Conservation (phyloP, 2,329 filamentous ascomycete genomes). For the Fusarium longipes region DNA sequence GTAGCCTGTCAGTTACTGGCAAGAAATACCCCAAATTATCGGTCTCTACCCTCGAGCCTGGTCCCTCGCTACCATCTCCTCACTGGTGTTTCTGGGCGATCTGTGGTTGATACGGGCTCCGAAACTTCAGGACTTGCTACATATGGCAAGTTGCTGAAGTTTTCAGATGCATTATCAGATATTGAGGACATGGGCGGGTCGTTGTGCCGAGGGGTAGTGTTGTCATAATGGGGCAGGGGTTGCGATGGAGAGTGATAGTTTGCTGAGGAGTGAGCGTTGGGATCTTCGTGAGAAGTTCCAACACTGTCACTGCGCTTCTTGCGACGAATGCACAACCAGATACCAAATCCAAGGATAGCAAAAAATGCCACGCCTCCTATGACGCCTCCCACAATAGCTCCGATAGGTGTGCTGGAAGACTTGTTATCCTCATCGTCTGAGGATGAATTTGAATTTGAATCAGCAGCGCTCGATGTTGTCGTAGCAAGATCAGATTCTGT, state of each 20-base stretch:
- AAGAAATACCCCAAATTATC: background rate
- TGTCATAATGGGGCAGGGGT: background rate
- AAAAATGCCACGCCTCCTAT: background rate
- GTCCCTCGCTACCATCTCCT: background rate
- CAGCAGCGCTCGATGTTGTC: too few relatives aligned
- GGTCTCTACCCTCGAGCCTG: background rate
- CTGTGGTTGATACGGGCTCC: background rate
- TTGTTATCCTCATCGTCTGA: background rate
- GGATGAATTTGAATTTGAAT: background rate
- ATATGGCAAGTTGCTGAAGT: background rate
- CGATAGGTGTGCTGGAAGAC: background rate
- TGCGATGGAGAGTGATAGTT: background rate
- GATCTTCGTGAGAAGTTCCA: background rate
- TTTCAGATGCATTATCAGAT: background rate
- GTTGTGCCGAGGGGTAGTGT: background rate
- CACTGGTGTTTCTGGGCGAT: background rate
- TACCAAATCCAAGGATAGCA: background rate
- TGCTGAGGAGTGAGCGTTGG: background rate
- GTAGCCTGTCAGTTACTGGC: too few relatives aligned
- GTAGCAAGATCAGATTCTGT: background rate
- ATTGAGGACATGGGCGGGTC: background rate
- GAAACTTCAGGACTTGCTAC: background rate
- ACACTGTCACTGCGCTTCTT: background rate
- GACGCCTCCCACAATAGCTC: background rate
- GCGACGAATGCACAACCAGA: conserved; percentile 6